Evolutionary conservation across 176 grass and related monocot genomes (phyloP).

Genomic region (Ensete glaucum): DNA sequence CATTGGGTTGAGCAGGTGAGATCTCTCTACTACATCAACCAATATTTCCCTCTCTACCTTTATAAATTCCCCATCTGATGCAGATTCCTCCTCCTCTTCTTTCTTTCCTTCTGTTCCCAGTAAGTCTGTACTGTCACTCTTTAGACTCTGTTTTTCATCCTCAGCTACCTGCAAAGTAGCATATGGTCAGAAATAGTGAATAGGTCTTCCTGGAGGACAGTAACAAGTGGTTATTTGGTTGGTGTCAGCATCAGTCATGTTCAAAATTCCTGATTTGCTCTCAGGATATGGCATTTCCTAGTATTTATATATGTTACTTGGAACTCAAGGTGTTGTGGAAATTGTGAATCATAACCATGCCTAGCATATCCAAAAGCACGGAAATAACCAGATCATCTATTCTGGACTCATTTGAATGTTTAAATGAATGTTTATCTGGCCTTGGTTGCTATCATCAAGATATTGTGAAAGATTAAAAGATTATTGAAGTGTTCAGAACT

Average conservation of each 20-base stretch:
- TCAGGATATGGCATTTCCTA: background rate
- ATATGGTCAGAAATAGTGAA: background rate
- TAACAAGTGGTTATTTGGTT: background rate
- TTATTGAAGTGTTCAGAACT: too few species aligned
- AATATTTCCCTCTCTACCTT: slow-evolving; percentile 31
- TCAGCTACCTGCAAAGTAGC: slow-evolving; percentile 31
- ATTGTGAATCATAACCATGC: too few species aligned
- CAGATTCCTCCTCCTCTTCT: slow-evolving; percentile 64
- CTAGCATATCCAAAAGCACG: too few species aligned
- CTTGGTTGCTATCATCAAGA: too few species aligned
- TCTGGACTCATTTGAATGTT: too few species aligned
- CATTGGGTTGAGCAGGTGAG: slow-evolving; percentile 17
- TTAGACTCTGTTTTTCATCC: slow-evolving; percentile 34
- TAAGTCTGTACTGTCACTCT: slow-evolving; percentile 29
- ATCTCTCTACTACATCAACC: slow-evolving; percentile 46
- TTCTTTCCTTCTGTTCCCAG: slow-evolving; percentile 35
- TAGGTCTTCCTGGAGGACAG: background rate
- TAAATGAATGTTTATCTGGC: too few species aligned
- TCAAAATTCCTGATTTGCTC: background rate
- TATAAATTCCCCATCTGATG: slow-evolving; percentile 52
- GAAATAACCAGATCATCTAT: too few species aligned
- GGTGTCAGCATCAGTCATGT: background rate
- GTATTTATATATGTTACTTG: background rate
- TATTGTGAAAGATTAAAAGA: too few species aligned
- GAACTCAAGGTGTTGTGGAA: background rate